Conservation (phyloP, 2,329 filamentous ascomycete genomes). For the Aspergillus pseudonomiae region DNA sequence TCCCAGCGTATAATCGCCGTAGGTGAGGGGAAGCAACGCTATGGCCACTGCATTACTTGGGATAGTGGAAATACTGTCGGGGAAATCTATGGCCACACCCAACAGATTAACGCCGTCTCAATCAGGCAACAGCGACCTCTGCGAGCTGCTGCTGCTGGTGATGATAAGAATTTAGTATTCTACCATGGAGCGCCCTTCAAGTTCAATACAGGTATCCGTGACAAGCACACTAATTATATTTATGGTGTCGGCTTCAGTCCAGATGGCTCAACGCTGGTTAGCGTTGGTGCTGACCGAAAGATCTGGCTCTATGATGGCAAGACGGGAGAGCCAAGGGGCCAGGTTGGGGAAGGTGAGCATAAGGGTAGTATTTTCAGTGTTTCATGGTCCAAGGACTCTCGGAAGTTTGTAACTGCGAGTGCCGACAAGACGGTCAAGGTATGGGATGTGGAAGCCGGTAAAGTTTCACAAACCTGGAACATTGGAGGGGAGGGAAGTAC, state of each 20-base stretch:
- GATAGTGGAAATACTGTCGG: conserved; percentile 96
- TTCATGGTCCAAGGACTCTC: conserved; percentile 86
- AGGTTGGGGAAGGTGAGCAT: conserved; percentile 75
- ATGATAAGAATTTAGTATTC: conserved; percentile 88
- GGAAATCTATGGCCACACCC: conserved; percentile 89
- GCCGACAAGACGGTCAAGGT: conserved; percentile 93
- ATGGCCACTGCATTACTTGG: conserved; percentile 89
- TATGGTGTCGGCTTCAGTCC: conserved; percentile 88
- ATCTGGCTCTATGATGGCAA: conserved; percentile 97
- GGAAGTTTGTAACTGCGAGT: conserved; percentile 84
- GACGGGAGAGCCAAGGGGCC: conserved; percentile 78
- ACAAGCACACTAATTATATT: conserved; percentile 84
- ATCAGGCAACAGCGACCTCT: conserved; percentile 89
- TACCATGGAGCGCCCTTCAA: conserved; percentile 95
- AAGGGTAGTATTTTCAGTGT: conserved; percentile 91
- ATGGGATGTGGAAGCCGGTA: conserved; percentile 84
- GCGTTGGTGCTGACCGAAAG: conserved; percentile 86
- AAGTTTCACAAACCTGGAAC: conserved; percentile 78
- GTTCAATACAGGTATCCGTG: conserved; percentile 80
- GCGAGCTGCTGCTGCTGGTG: conserved; percentile 85
- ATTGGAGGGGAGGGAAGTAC: conserved; percentile 74
- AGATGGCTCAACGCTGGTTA: conserved; percentile 79
- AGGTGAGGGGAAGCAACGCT: conserved; percentile 90
- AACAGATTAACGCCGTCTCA: conserved; percentile 86
- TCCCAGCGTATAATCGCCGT: conserved; percentile 96